phyloP scores from a whole-genome alignment of 164 flowering plant species.

The Vitis labrusca region DNA sequence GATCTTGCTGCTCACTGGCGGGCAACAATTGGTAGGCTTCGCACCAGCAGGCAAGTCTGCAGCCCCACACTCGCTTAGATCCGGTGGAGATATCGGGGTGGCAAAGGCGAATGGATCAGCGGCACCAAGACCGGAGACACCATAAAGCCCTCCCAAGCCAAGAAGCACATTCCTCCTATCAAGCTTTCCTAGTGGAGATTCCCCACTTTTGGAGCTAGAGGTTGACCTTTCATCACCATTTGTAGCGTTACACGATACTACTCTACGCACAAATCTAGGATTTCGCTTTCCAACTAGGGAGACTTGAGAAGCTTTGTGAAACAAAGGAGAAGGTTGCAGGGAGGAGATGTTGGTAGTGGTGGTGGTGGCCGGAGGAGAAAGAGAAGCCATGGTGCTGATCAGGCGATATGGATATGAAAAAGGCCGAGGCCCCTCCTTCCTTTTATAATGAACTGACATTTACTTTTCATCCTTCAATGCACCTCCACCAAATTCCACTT shows the following conservation, averaged over 20 bases:
- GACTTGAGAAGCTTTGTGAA: constrained; percentile 9
- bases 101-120: constrained; percentile 24
- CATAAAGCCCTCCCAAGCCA: constrained; percentile 54
- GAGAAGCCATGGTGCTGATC: constrained; percentile 18
- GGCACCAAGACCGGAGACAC: constrained; percentile 18
- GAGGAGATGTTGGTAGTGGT: constrained; percentile 2
- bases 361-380: constrained; percentile 13
- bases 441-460: no score
- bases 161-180: constrained; percentile 52
- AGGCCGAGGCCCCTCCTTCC: no score
- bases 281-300: constrained; percentile 4
- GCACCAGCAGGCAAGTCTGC: constrained; percentile 33
- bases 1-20: constrained; percentile 40
- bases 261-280: constrained; percentile 16
- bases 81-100: constrained; percentile 32
- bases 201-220: no score
- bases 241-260: constrained; percentile 1
- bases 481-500: no score
- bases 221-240: neutral
- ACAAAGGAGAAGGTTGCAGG: constrained; percentile 2
- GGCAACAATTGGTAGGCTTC: constrained; percentile 45
- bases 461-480: no score
- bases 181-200: constrained; percentile 7
- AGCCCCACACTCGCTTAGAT: constrained; percentile 26
- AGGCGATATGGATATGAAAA: no score